Evolutionary conservation across 208 protist genomes (phyloP).

Genomic region (Leishmania guyanensis): DNA sequence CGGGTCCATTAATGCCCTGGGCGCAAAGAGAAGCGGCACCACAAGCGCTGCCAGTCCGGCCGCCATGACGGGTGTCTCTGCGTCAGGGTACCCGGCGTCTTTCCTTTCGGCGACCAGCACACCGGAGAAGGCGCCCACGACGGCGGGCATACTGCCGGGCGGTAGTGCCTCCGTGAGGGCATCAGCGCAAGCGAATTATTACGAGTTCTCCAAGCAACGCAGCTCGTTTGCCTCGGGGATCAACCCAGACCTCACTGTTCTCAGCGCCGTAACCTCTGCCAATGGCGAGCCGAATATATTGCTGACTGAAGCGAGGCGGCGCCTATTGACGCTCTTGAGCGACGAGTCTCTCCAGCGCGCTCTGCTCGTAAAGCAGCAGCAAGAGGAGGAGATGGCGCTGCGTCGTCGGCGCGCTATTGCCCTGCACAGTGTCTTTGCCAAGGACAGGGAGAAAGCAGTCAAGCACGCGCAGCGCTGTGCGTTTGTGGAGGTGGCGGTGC

Average conservation of each 20-base stretch:
- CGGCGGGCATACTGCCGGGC: background rate
- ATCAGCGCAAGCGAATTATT: background rate
- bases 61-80: background rate
- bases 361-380: slow-evolving; percentile 16
- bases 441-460: slow-evolving; percentile 23
- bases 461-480: slow-evolving; percentile 13
- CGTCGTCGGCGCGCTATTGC: slow-evolving; percentile 24
- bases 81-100: background rate
- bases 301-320: background rate
- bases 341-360: slow-evolving; percentile 22
- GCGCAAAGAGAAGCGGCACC: background rate
- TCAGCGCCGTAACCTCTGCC: background rate
- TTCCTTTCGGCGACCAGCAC: background rate
- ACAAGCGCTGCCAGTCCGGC: background rate
- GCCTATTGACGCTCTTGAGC: background rate
- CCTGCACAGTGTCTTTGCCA: slow-evolving; percentile 15
- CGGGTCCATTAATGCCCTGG: background rate
- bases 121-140: background rate
- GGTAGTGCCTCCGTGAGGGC: background rate
- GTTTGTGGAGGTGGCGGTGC: slow-evolving; percentile 13
- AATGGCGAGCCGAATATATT: background rate
- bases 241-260: background rate
- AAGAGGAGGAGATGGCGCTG: slow-evolving; percentile 24
- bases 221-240: background rate
- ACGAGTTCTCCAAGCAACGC: background rate